Conservation (phyloP, 805 yeast species). For the Scheffersomyces amazonensis region DNA sequence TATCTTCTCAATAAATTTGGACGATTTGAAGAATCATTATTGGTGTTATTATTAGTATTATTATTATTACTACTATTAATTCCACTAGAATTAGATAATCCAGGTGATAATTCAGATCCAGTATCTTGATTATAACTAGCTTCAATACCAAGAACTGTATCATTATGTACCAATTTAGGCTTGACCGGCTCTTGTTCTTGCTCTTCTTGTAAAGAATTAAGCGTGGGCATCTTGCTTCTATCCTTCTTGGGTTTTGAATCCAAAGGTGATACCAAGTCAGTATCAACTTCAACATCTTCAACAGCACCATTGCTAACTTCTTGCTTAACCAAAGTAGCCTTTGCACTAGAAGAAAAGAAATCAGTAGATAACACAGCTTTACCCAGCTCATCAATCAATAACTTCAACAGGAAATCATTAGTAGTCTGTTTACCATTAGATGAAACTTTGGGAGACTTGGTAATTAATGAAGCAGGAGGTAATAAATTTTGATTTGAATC, state of each 20-base stretch:
- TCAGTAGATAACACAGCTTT: constrained; percentile 34
- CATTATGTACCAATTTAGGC: constrained; percentile 22
- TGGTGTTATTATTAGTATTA: neutral
- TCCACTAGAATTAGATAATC: neutral
- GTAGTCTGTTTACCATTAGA: neutral
- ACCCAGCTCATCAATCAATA: constrained; percentile 40
- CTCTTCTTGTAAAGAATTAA: too few species aligned
- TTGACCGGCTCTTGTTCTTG: too few species aligned
- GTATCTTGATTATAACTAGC: neutral
- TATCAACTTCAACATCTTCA: neutral
- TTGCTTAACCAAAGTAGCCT: constrained; percentile 1
- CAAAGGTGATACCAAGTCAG: neutral
- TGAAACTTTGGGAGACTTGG: neutral
- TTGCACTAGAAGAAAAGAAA: constrained; percentile 7
- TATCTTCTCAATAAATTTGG: constrained; percentile 17
- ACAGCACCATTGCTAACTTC: neutral
- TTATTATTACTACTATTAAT: neutral
- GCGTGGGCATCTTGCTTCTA: neutral
- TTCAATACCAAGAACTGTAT: constrained; percentile 28
- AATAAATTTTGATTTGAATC: constrained; percentile 5
- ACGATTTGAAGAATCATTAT: constrained; percentile 2
- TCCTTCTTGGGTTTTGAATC: too few species aligned
- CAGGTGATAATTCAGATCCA: neutral
- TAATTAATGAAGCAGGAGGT: constrained; percentile 7
- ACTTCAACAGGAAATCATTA: constrained; percentile 28